Evolutionary conservation across 2,329 filamentous ascomycete species (phyloP), one percentile per base, ranked within the genome.

Genomic region (Cyphellophora attinorum): DNA sequence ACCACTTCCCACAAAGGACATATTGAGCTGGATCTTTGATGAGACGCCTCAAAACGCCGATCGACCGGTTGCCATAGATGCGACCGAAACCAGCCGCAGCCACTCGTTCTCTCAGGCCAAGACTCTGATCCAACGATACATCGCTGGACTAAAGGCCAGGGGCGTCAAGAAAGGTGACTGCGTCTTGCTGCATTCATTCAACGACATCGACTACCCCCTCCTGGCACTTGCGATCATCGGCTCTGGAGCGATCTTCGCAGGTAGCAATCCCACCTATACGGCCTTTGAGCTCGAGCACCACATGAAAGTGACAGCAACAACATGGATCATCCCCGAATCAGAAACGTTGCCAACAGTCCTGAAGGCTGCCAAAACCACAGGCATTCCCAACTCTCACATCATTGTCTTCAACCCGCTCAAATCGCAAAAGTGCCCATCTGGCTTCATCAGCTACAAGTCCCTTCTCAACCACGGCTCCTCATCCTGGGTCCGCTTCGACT

Each of bases 21-120:
- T 75, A n/a, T 38, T 72, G 11, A 72, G 68, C 3, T 76, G 66
- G 59, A 64, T 67, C 4, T 74, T 74, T 42, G 65, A 70, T 28
- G 49, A 67, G 3, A 57, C 64, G 4, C 42, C 41, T 0, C 71
- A 72, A 43, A 61, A 73, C 41, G 57, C 57, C 37, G 57, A 74
- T 38, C 60, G 62, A 33, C 67, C 67, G 25, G 64, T 70, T 59
- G 4, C 65, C 70, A 29, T 68, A 63, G 4, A 64, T 60, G 35
- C 60, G 56, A 14, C 61, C 69, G 44, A 68, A 67, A 5, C 55
- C 57, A 27, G 54, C 33, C 8, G 19, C 14, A 35, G 31, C 4
- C 37, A 42, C 11, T 40, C 42, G 4, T 29, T 31, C 12, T 32
- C 19, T 11, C 37, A 42, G 27, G 40, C 40, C 28, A 29, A 29